Percentiles rank a stretch among this genome's conserved stretches.
phyloP scores from a whole-genome alignment of 176 grass and related monocot species.

The Rhynchospora breviuscula region DNA sequence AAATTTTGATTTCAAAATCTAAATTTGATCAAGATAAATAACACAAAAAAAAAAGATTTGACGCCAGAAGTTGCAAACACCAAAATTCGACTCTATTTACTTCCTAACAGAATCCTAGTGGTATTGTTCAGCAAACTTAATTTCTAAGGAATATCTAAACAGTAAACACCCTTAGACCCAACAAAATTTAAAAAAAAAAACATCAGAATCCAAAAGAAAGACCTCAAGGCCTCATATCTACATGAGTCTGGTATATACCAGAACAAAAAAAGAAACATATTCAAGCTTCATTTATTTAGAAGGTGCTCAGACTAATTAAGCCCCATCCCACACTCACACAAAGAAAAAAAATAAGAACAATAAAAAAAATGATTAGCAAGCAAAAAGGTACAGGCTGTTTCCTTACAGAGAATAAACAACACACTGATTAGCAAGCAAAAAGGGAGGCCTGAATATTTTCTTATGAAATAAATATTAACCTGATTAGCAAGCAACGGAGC shows the following conservation, averaged over 20 bases:
- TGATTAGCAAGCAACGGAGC: conserved; percentile 72
- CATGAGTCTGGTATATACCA: not conserved
- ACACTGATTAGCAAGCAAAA: not conserved
- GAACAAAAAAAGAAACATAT: not conserved
- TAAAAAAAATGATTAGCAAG: too few species aligned
- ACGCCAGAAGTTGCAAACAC: too few species aligned
- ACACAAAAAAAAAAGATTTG: too few species aligned
- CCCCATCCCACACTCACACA: too few species aligned
- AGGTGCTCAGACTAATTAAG: too few species aligned
- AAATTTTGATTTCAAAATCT: not conserved
- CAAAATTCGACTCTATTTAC: too few species aligned
- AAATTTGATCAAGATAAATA: not conserved
- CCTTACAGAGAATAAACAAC: not conserved
- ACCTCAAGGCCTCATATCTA: too few species aligned
- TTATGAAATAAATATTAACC: conserved; percentile 25
- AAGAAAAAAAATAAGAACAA: too few species aligned
- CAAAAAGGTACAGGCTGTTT: not conserved
- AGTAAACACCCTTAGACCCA: too few species aligned
- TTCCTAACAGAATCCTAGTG: not conserved
- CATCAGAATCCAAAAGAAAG: not conserved
- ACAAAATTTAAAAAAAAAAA: too few species aligned
- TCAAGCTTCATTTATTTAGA: too few species aligned
- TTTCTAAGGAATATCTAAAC: not conserved
- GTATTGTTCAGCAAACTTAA: not conserved
- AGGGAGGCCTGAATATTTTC: not conserved